Evolutionary conservation across 108 stramenopile species (phyloP).

Genomic region (Cylindrotheca closterium): DNA sequence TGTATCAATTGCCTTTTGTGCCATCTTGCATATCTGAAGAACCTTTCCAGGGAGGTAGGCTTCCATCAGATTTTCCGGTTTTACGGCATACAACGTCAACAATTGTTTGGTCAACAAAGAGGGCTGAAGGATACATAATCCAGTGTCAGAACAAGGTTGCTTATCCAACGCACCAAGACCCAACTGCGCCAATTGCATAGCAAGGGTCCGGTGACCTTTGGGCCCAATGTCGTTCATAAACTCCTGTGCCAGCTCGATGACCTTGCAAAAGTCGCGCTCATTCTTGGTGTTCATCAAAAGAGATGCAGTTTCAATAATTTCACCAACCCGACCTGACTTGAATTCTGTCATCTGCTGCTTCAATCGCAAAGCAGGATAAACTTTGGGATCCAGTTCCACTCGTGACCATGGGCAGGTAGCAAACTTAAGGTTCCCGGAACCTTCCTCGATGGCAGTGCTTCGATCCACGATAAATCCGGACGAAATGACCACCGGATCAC

Average conservation of each 20-base stretch:
- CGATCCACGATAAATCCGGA: slow-evolving; percentile 89
- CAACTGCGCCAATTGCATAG: background rate
- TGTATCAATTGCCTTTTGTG: background rate
- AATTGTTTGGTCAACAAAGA: too few relatives aligned
- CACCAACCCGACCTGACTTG: background rate
- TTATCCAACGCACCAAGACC: too few relatives aligned
- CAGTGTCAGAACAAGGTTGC: too few relatives aligned
- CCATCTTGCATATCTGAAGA: too few relatives aligned
- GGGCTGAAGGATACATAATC: too few relatives aligned
- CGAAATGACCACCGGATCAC: slow-evolving; percentile 91
- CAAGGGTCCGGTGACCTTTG: background rate
- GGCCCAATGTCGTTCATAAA: background rate
- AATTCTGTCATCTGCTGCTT: background rate
- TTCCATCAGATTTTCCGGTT: too few relatives aligned
- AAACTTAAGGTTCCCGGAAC: background rate
- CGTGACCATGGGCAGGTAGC: background rate
- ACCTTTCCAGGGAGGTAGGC: too few relatives aligned
- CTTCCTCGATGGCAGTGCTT: background rate
- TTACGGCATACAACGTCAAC: too few relatives aligned
- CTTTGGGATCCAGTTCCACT: background rate
- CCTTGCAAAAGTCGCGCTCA: background rate
- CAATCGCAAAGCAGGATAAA: background rate
- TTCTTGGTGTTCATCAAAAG: background rate
- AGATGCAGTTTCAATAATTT: background rate
- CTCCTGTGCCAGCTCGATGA: background rate